These are phyloP conservation scores for Tolypocladium capitatum DNA, from an alignment of 2,329 filamentous ascomycete genomes.

Conservation along the genomic window DNA sequence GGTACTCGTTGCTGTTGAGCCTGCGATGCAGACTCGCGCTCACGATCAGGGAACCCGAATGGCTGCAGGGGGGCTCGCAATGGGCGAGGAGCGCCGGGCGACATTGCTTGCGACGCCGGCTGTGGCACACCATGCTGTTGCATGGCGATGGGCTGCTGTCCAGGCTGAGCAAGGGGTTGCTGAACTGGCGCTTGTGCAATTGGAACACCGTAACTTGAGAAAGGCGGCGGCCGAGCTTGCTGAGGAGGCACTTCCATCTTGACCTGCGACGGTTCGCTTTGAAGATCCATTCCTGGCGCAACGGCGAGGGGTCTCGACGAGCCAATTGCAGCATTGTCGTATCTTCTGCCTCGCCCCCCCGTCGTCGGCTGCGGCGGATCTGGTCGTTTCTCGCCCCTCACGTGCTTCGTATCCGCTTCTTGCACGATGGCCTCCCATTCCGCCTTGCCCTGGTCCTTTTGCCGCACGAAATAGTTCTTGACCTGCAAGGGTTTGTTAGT, in stretches of 20 bases:
- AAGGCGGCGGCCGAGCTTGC: conserved; percentile 22
- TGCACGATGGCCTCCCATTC: conserved; percentile 48
- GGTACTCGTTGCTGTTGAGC: conserved; percentile 24
- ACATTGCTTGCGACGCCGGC: conserved; percentile 30
- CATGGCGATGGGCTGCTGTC: conserved; percentile 16
- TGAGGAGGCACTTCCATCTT: conserved; percentile 30
- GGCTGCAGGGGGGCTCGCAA: conserved; percentile 27
- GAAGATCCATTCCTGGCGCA: conserved; percentile 28
- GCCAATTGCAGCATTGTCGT: conserved; percentile 22
- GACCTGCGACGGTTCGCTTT: conserved; percentile 28
- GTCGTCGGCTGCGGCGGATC: conserved; percentile 44
- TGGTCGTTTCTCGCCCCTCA: conserved; percentile 44
- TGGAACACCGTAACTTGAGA: conserved; percentile 30
- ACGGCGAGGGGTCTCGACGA: conserved; percentile 31
- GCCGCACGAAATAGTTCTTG: conserved; percentile 54
- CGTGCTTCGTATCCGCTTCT: conserved; percentile 44
- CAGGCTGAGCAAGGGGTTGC: conserved; percentile 13
- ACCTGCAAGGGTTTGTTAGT: conserved; percentile 29
- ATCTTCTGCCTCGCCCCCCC: conserved; percentile 36
- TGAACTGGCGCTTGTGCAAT: conserved; percentile 30
- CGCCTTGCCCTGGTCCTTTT: conserved; percentile 43
- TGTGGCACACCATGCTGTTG: conserved; percentile 23
- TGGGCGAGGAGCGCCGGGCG: conserved; percentile 28
- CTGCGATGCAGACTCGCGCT: conserved; percentile 17
- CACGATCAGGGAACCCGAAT: conserved; percentile 33